Evolutionary conservation across 140 eudicot species (phyloP), one percentile per base, ranked within the genome.

Genomic region (Bidens hawaiensis): DNA sequence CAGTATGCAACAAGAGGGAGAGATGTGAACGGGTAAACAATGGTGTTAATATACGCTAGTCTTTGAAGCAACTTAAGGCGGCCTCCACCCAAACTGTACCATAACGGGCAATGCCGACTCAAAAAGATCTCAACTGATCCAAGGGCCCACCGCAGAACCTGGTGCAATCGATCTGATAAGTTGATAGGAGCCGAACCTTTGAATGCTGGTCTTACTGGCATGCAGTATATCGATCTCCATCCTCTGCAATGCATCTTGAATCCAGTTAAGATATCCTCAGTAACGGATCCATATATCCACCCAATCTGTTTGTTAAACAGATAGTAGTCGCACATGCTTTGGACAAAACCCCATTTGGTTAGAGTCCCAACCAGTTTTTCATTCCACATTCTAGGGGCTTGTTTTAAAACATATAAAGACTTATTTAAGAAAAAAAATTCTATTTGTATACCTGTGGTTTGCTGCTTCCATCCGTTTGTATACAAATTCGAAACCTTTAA

Each of bases 171-270:
- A 63, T 93, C 99, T 16, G n/a, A n/a, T n/a, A n/a, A n/a, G n/a
- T n/a, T n/a, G n/a, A n/a, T n/a, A n/a, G n/a, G n/a, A n/a, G n/a
- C n/a, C n/a, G n/a, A n/a, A n/a, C n/a, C n/a, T n/a, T n/a, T n/a
- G n/a, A n/a, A n/a, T n/a, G n/a, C n/a, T 1, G 99, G 99, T 67
- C 99, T 76, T 16, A 83, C 52, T 4, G 99, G 99, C 99, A 93
- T 85, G 75, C 99, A 93, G 77, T 93, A 93, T 11, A 93, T 79
- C 13, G 99, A 93, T 70, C 99, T 93, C 99, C 99, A 93, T 56
- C 99, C 99, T 16, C 99, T 83, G 36, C 99, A 93, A 30, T 93
- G 99, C 99, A 93, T 93, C 60, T 93, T 93, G 88, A 93, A 93
- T 16, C 99, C 99, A 40, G 96, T 85, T 75, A 93, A 76, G 99